phyloP scores from a whole-genome alignment of 441 rosid genomes.

The Brassica hybrid region DNA sequence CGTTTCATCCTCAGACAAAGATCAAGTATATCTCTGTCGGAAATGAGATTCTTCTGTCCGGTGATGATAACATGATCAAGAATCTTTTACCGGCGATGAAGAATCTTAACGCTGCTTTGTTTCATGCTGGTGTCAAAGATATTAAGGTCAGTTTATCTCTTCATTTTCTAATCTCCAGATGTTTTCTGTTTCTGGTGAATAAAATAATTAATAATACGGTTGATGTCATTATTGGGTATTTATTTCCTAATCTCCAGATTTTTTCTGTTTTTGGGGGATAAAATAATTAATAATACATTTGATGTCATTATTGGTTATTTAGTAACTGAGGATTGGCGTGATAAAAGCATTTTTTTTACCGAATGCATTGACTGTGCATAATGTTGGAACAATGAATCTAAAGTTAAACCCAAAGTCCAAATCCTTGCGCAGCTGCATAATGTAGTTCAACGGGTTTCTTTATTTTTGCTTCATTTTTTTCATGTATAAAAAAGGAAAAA shows the following conservation, averaged over 20 bases:
- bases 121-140: no score
- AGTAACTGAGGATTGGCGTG: not conserved
- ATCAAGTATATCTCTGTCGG: no score
- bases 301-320: not conserved
- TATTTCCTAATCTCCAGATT: no score
- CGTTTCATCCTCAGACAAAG: constrained; percentile 60
- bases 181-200: not conserved
- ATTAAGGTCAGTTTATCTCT: constrained; percentile 51
- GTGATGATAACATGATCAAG: no score
- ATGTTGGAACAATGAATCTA: not conserved
- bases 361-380: not conserved
- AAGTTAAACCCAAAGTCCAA: not conserved
- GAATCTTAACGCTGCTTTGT: no score
- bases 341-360: no score
- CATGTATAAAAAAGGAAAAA: no score
- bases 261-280: no score
- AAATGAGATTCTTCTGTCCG: no score
- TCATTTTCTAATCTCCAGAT: not conserved
- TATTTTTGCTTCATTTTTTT: not conserved
- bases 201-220: not conserved
- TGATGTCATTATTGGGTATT: not conserved
- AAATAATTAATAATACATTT: not conserved
- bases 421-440: not conserved
- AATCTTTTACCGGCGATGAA: no score
- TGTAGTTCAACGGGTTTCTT: not conserved